Evolutionary conservation across 1,284 basidiomycete species (phyloP).

Genomic region (Psilocybe mexicana): DNA sequence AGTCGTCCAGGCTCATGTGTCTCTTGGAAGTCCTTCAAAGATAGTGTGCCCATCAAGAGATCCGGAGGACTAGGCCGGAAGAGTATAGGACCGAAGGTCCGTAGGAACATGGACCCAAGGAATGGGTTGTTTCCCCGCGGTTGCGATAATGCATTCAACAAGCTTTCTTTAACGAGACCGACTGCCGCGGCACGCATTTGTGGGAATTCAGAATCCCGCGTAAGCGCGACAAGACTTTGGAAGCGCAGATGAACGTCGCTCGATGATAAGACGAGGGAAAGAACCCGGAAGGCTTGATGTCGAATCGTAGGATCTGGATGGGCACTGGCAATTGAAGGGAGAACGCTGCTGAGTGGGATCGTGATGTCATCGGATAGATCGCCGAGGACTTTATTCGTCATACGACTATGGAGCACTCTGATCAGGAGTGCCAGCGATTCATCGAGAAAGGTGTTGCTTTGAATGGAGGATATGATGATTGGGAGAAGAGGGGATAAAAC

Average conservation of each 20-base stretch:
- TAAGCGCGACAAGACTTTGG: conserved; percentile 53
- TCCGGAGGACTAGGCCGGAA: conserved; percentile 50
- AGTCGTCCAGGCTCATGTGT: conserved; percentile 50
- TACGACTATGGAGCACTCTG: conserved; percentile 33
- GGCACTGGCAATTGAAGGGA: conserved; percentile 57
- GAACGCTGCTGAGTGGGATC: conserved; percentile 48
- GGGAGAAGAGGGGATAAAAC: conserved; percentile 42
- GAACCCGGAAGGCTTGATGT: conserved; percentile 58
- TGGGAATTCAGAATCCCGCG: conserved; percentile 47
- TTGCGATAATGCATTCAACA: conserved; percentile 49
- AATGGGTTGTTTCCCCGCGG: conserved; percentile 37
- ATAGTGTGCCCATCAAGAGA: conserved; percentile 32
- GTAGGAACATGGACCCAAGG: conserved; percentile 47
- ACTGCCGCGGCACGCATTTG: conserved; percentile 69
- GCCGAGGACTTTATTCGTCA: conserved; percentile 5
- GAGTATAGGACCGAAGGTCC: conserved; percentile 51
- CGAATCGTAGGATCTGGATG: conserved; percentile 60
- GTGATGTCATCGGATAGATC: conserved; percentile 44
- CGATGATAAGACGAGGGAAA: conserved; percentile 51
- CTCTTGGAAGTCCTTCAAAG: conserved; percentile 42
- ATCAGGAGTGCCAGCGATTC: conserved; percentile 60
- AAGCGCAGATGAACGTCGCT: conserved; percentile 50
- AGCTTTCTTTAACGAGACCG: conserved; percentile 65
- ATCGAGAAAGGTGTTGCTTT: conserved; percentile 53
- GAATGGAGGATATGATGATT: conserved; percentile 49